Conservation (phyloP, 495 filamentous ascomycete species). For the Neurospora hispaniola region DNA sequence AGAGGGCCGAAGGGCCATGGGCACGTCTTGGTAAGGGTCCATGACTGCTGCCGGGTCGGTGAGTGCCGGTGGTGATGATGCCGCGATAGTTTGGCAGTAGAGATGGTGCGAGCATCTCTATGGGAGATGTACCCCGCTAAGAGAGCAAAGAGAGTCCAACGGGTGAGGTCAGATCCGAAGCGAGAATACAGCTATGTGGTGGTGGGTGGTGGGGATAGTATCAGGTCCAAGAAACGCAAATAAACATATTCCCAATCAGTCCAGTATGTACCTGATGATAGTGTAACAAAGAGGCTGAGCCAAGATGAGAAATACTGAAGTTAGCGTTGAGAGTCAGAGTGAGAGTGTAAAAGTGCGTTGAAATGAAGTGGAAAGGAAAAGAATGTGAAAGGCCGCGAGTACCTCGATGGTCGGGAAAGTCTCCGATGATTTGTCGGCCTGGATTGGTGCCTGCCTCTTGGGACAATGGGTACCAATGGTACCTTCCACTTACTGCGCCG, state of each 20-base stretch:
- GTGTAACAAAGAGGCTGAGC: neutral
- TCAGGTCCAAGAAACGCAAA: neutral
- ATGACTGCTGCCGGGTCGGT: neutral
- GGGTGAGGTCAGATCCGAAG: neutral
- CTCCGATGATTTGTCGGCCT: neutral
- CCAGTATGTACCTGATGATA: neutral
- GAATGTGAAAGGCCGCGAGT: neutral
- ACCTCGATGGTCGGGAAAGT: neutral
- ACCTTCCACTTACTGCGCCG: neutral
- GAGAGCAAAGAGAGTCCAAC: neutral
- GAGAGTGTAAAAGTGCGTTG: neutral
- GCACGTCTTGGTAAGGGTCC: neutral
- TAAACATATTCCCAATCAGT: neutral
- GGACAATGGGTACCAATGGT: neutral
- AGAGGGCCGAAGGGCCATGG: neutral
- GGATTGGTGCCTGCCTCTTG: neutral
- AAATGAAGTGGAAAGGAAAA: neutral
- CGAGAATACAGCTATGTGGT: neutral
- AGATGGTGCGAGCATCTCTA: neutral
- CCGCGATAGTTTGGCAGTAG: neutral
- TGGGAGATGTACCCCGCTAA: neutral
- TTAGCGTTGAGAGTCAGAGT: neutral
- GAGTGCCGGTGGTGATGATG: neutral
- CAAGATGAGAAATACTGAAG: neutral
- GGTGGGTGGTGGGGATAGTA: neutral